Base-by-base conservation (phyloP, 2,329 filamentous ascomycete genomes). In the Colletotrichum theobromicola region DNA sequence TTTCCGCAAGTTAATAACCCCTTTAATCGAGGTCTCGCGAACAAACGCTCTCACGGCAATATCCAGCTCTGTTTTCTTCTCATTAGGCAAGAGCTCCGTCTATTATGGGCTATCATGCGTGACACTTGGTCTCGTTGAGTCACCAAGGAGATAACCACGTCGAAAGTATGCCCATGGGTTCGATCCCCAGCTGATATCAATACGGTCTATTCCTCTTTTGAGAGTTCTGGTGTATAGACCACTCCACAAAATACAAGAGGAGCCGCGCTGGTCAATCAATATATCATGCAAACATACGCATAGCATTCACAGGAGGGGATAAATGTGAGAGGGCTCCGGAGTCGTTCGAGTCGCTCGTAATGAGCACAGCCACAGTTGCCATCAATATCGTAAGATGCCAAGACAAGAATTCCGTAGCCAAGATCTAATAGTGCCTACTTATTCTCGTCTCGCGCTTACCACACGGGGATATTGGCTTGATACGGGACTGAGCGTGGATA, bases 361-460 rank as follows among this genome's bases (percentile, higher is more conserved):
- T 21, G 1, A 24, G 28, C 57, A 67, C 21, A 63, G 18, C n/a
- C 34, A 7, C 26, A 16, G 30, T 8, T 13, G 4, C 24, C 15
- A 46, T 53, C 37, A 50, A 63, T 34, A 72, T 74, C 72, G 72
- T 72, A 72, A 72, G 68, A 74, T 72, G 72, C 68, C 72, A 74
- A 74, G 72, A 10, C 37, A 50, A 63, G 15, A 2, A 15, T 26
- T 5, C n/a, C 18, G 57, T 2, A 12, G 72, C 68, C 72, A 74
- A 68, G 55, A 10, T 28, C 15, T 28, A 8, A 16, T 15, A 30
- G 35, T 16, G 28, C 6, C 46, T 46, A 21, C 26, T n/a, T 15
- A 9, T n/a, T 42, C 9, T 30, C 35, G 35, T 21, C 8, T 12
- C 2, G 34, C n/a, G 65, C 26, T 50, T 26, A 18, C 24, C 35